phyloP scores from a whole-genome alignment of 352 stramenopile genomes.

The Phytophthora capsici region DNA sequence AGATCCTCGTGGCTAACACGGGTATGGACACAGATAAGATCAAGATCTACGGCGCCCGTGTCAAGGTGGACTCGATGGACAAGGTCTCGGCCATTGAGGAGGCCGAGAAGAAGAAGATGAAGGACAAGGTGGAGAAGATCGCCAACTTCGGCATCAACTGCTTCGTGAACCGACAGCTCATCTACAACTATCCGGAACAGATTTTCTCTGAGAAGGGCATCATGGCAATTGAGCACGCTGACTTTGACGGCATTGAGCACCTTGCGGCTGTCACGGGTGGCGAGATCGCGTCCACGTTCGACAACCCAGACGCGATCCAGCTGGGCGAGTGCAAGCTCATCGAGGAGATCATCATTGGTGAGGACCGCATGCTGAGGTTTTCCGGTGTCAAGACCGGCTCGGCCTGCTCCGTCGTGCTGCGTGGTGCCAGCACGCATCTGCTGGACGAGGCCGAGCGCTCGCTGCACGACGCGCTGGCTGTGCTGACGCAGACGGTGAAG shows the following conservation, averaged over 20 bases:
- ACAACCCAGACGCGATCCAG: conserved; percentile 96
- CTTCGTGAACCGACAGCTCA: conserved; percentile 99
- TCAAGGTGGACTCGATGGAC: conserved; percentile 98
- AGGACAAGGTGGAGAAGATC: conserved; percentile 98
- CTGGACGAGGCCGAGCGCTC: conserved; percentile 99
- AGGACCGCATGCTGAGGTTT: conserved; percentile 97
- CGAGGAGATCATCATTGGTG: conserved; percentile 99
- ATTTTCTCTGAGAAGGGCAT: conserved; percentile 99
- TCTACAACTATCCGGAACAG: conserved; percentile 99
- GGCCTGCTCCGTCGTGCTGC: conserved; percentile 95
- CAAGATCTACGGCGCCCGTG: conserved; percentile 99
- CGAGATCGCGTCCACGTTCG: conserved; percentile 98
- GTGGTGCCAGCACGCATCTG: conserved; percentile 95
- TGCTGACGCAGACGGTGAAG: conserved; percentile 97
- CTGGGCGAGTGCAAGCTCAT: conserved; percentile 98
- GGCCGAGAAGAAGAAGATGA: conserved; percentile 99
- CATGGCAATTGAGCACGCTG: conserved; percentile 99
- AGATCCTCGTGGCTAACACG: conserved; percentile 99
- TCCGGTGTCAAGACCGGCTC: conserved; percentile 96
- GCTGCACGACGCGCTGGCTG: conserved; percentile 98
- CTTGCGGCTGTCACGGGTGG: conserved; percentile 96
- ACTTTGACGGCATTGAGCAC: conserved; percentile 99
- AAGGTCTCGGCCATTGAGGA: conserved; percentile 99
- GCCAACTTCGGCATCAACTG: conserved; percentile 98
- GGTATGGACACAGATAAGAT: conserved; percentile 99